Conservation (phyloP, 495 filamentous ascomycete species). For the Aspergillus sclerotioniger region DNA sequence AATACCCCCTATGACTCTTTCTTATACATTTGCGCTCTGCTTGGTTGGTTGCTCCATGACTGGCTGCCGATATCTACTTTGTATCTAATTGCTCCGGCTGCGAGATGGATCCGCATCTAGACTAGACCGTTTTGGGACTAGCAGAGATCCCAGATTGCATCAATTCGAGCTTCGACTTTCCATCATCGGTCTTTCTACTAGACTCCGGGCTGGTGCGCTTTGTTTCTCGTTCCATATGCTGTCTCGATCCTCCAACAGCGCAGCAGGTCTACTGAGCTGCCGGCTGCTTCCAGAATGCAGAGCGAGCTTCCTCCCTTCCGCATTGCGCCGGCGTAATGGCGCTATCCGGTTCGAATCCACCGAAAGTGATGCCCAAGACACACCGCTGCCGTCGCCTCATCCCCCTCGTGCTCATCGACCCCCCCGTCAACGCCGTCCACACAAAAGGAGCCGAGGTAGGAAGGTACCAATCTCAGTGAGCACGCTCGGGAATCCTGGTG, state of each 20-base stretch:
- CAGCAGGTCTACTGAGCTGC: conserved; percentile 18
- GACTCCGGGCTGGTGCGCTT: neutral
- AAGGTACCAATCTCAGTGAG: conserved; percentile 18
- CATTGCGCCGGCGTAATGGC: conserved; percentile 15
- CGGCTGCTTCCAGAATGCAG: conserved; percentile 11
- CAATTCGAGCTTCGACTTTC: conserved; percentile 4
- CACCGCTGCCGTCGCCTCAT: too few relatives aligned
- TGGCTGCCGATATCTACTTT: neutral
- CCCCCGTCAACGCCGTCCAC: neutral
- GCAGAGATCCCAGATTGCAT: neutral
- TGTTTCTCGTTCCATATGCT: conserved; percentile 24
- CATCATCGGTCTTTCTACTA: conserved; percentile 9
- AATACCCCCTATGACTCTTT: neutral
- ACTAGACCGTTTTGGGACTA: conserved; percentile 9
- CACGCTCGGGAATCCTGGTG: conserved; percentile 39
- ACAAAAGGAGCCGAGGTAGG: neutral
- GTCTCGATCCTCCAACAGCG: conserved; percentile 20
- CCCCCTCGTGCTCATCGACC: too few relatives aligned
- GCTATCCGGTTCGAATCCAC: conserved; percentile 23
- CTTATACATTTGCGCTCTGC: neutral
- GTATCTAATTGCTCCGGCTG: neutral
- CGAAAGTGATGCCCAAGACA: conserved; percentile 18
- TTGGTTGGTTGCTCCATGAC: neutral
- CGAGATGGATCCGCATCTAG: neutral
- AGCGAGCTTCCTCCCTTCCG: conserved; percentile 2